Base-by-base conservation (phyloP, 495 filamentous ascomycete genomes). In the Aspergillus asperescens region DNA sequence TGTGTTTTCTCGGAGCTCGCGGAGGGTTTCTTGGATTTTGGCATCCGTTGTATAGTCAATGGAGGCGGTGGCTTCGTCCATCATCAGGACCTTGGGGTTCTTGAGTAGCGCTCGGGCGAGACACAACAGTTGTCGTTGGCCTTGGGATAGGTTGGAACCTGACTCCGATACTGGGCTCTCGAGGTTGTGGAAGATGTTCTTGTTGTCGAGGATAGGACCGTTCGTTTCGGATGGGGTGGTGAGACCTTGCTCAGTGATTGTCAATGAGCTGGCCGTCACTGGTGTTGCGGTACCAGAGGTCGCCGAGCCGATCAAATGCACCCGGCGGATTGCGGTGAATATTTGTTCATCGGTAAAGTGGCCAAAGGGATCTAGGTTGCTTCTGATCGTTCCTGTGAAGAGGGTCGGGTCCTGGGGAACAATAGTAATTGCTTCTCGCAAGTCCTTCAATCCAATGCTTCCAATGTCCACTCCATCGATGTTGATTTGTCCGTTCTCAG, bases 11-110 rank as follows among this genome's bases (percentile, higher is more conserved):
- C 71, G 74, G 32, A 97, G 76, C 64, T 96, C 89, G 31, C 89
- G 85, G 51, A 99, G 87, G 0, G 94, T 96, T 50, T 87, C 88
- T 67, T 99, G 94, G 63, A 99, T 97, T 69, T 96, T 96, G 53
- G 82, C 73, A 62, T 99, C 94, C 13, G 93, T 99, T 28, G 83
- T 84, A 69, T 97, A 97, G 75, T 99, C 94, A 64, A 99, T 97
- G 1, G 89, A 95, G 0, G 93, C 94, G 20, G 94, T 99, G 15
- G 94, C 94, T 75, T 99, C 94, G 69, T 99, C 94, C 93, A 99
- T 97, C 64, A 99, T 85, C 4, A 99, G 74, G 15, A 99, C 93
- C 37, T 85, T 88, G 0, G 94, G 93, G 25, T 80, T 81, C 73
- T 91, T 96, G 60, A 99, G 86, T 39, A 99, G 78, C 0, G 94